phyloP scores from a whole-genome alignment of 1,284 basidiomycete species.

The Phellopilus nigrolimitatus region DNA sequence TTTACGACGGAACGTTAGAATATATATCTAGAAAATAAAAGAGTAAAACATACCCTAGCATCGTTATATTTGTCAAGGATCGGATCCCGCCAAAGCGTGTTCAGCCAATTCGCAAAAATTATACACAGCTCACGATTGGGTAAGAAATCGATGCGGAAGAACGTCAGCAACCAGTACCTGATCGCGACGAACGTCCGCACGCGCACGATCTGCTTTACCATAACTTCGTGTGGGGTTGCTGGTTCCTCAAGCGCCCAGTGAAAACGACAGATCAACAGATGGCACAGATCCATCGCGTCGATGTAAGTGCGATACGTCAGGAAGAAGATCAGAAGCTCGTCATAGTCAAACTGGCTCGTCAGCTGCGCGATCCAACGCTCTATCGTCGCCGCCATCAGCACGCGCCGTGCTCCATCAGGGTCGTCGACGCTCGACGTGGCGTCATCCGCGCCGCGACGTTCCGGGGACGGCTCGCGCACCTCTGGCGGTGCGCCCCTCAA shows the following conservation, averaged over 20 bases:
- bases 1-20: slow-evolving; percentile 6
- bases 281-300: slow-evolving; percentile 67
- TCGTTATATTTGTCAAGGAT: slow-evolving; percentile 60
- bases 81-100: slow-evolving; percentile 65
- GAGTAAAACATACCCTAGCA: slow-evolving; percentile 52
- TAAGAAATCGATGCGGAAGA: slow-evolving; percentile 82
- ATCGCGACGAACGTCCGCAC: slow-evolving; percentile 85
- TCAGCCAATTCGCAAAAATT: slow-evolving; percentile 73
- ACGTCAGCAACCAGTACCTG: slow-evolving; percentile 81
- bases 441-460: slow-evolving; percentile 22
- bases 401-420: slow-evolving; percentile 35
- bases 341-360: slow-evolving; percentile 77
- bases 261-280: slow-evolving; percentile 77
- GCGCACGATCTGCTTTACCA: slow-evolving; percentile 68
- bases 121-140: slow-evolving; percentile 72
- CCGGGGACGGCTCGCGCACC: slow-evolving; percentile 25
- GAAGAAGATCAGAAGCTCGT: slow-evolving; percentile 82
- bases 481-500: slow-evolving; percentile 25
- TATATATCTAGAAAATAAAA: slow-evolving; percentile 5
- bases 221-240: slow-evolving; percentile 52
- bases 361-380: slow-evolving; percentile 88
- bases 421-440: slow-evolving; percentile 27
- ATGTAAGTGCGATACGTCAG: slow-evolving; percentile 84
- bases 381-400: slow-evolving; percentile 80
- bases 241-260: slow-evolving; percentile 75